Base-by-base conservation (phyloP, 257 asterid species). In the Przewalskia tangutica region DNA sequence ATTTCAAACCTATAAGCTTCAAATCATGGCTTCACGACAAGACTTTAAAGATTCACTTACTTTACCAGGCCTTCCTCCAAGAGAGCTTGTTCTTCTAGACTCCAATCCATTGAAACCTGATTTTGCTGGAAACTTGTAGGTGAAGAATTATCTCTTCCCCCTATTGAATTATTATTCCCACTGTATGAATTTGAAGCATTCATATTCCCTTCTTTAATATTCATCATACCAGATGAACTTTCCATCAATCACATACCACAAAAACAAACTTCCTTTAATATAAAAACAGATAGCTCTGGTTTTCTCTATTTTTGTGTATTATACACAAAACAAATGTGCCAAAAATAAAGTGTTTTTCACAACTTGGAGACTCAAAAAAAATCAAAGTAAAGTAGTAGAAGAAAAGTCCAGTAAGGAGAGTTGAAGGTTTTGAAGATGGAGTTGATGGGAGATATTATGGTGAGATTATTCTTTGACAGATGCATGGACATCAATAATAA, bases 91-190 rank as follows among this genome's bases (percentile, higher is more conserved):
- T 95, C 98, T 34, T 95, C 97, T 14, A 88, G 92, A 18, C 93
- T 93, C 98, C 98, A 95, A 38, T 95, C 98, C 98, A 90, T 89
- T 64, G 97, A 89, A 75, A 95, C 88, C 82, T 90, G 95, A 85
- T 92, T 91, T 17, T 92, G 89, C 87, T 90, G 95, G 62, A 92
- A 95, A 83, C 88, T 91, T 38, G 95, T 94, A 32, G 82, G 56
- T 42, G 83, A 81, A 81, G 77, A 66, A 36, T 64, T 63, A 6
- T 66, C 62, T 48, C 77, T 54, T 54, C 58, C 71, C 18, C 75
- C 82, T 48, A 79, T 9, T 13, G 82, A 80, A 63, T 80, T 62
- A 46, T 58, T 64, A 17, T 48, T 71, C 48, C 12, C 83, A 10
- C 83, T 42, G 1, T 65, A 27, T 38, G 82, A 79, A 14, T 79